Evolutionary conservation across 495 filamentous ascomycete species (phyloP).

Genomic region (Neurospora tetraspora): DNA sequence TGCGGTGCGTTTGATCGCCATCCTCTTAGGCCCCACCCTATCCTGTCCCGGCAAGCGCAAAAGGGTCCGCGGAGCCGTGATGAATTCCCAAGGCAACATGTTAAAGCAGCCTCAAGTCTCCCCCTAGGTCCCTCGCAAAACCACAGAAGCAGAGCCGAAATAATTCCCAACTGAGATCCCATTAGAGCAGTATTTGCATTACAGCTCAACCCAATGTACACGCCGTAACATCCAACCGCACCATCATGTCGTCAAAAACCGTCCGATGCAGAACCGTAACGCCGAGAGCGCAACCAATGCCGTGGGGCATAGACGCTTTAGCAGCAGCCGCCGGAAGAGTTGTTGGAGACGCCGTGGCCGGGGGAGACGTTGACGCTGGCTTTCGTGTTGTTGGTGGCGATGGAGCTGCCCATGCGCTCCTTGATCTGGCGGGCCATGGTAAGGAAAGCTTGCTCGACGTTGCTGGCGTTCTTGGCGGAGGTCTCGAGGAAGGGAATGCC

Average conservation of each 20-base stretch:
- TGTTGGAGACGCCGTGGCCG: constrained; percentile 89
- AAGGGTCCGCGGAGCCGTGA: neutral
- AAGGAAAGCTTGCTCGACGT: constrained; percentile 99
- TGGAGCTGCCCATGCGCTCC: constrained; percentile 96
- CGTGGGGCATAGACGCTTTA: constrained; percentile 39
- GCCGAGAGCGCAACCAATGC: constrained; percentile 10
- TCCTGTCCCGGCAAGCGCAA: neutral
- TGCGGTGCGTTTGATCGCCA: neutral
- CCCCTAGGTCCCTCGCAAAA: neutral
- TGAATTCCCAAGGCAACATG: neutral
- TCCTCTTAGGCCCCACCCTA: neutral
- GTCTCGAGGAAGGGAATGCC: constrained; percentile 99
- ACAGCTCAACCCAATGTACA: constrained; percentile 14
- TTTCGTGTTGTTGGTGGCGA: constrained; percentile 94
- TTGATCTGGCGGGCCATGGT: constrained; percentile 99
- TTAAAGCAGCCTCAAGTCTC: neutral
- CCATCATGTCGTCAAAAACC: constrained; percentile 14
- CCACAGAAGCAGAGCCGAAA: neutral
- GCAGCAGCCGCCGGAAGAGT: constrained; percentile 86
- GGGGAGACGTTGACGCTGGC: constrained; percentile 90
- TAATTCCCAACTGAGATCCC: neutral
- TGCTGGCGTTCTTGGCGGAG: constrained; percentile 97
- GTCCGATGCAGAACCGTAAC: constrained; percentile 20
- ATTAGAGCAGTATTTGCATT: neutral
- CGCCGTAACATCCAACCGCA: constrained; percentile 7